These are phyloP conservation scores for Sporobolomyces phaffii DNA, from an alignment of 768 basidiomycete genomes.

Conservation along the genomic window DNA sequence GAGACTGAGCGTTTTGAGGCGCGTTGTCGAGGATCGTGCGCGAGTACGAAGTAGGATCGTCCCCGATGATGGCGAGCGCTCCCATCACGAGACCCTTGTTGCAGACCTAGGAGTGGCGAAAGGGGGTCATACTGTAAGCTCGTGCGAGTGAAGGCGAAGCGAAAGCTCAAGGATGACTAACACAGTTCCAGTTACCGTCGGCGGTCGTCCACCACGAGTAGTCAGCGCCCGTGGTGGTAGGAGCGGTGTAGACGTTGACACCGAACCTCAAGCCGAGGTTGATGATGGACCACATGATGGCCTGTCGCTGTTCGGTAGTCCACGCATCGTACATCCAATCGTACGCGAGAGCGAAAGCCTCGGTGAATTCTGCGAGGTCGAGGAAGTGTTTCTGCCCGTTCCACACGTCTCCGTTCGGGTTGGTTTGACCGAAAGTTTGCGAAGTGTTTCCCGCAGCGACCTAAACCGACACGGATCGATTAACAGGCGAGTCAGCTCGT, in stretches of 20 bases:
- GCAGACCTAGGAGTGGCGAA: conserved; percentile 53
- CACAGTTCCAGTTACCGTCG: conserved; percentile 92
- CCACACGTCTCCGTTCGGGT: conserved; percentile 58
- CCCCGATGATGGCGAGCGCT: conserved; percentile 72
- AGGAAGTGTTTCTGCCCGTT: conserved; percentile 78
- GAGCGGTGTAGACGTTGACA: conserved; percentile 20
- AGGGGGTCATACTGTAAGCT: background rate
- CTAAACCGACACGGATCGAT: conserved; percentile 46
- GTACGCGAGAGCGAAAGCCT: conserved; percentile 85
- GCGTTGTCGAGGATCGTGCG: conserved; percentile 61
- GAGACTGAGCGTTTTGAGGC: conserved; percentile 65
- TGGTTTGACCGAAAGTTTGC: conserved; percentile 58
- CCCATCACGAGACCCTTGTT: conserved; percentile 84
- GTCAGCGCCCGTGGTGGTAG: background rate
- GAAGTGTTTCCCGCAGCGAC: conserved; percentile 70
- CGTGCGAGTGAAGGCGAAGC: background rate
- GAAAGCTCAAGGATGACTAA: conserved; percentile 30
- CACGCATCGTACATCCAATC: conserved; percentile 91
- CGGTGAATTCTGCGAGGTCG: conserved; percentile 76
- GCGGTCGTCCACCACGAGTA: conserved; percentile 41
- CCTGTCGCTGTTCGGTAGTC: conserved; percentile 63
- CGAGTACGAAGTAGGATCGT: conserved; percentile 71
- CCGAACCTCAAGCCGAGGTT: conserved; percentile 59
- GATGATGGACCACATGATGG: conserved; percentile 67
- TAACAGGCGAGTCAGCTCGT: background rate